Conservation (phyloP, 1,139 yeast genomes). For the Taphrina sp. region DNA sequence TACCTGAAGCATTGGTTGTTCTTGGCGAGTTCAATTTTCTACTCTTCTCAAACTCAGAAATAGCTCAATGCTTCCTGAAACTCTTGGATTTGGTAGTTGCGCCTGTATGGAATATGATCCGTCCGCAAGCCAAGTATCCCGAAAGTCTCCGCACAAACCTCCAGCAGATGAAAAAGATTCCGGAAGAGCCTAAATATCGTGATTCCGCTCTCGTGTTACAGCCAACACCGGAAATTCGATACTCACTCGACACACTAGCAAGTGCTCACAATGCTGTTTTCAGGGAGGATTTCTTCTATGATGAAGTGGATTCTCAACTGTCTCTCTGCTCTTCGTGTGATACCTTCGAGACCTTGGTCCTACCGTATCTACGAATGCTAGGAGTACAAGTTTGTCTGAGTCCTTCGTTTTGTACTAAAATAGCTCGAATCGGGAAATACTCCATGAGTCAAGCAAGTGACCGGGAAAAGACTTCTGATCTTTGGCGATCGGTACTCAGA, state of each 20-base stretch:
- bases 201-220: constrained; percentile 27
- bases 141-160: constrained; percentile 2
- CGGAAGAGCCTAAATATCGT: constrained; percentile 27
- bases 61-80: constrained; percentile 53
- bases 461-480: constrained; percentile 39
- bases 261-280: background rate
- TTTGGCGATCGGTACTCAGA: constrained; percentile 66
- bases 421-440: constrained; percentile 59
- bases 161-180: constrained; percentile 18
- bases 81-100: constrained; percentile 54
- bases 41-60: constrained; percentile 55
- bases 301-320: constrained; percentile 42
- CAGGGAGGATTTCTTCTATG: constrained; percentile 52
- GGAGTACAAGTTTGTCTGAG: constrained; percentile 60
- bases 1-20: constrained; percentile 62
- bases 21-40: constrained; percentile 64
- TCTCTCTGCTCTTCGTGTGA: constrained; percentile 42
- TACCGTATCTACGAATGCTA: constrained; percentile 54
- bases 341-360: constrained; percentile 52
- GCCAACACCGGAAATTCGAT: background rate
- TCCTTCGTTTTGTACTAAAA: constrained; percentile 53
- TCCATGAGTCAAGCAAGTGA: constrained; percentile 41
- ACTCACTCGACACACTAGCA: constrained; percentile 14
- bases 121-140: constrained; percentile 29
- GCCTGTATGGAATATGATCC: constrained; percentile 50